Evolutionary conservation across 805 yeast genomes (phyloP).

Genomic region (Saturnispora diversa): DNA sequence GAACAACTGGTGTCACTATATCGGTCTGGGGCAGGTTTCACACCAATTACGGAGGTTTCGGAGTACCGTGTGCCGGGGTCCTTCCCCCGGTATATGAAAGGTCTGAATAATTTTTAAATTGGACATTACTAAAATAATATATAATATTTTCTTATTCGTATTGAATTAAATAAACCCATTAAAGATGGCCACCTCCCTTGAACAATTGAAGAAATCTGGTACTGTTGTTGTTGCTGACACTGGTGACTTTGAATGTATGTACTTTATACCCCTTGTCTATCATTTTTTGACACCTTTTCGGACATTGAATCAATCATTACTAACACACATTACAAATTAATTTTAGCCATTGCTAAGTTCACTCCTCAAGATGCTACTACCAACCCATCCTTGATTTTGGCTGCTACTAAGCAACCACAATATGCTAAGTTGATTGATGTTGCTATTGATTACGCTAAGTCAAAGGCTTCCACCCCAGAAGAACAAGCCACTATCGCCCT

Average conservation of each 20-base stretch:
- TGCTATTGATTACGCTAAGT: conserved; percentile 81
- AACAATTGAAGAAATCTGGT: conserved; percentile 89
- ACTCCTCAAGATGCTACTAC: conserved; percentile 99
- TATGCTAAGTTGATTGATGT: conserved; percentile 84
- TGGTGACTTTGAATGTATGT: conserved; percentile 85
- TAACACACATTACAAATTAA: too few species aligned
- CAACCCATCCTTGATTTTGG: conserved; percentile 94
- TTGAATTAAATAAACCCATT: too few species aligned
- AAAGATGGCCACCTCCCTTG: conserved; percentile 66
- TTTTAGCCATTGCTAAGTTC: conserved; percentile 75
- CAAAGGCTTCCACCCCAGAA: conserved; percentile 47
- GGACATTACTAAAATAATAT: too few species aligned
- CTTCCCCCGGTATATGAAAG: too few species aligned
- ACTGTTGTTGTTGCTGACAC: conserved; percentile 97
- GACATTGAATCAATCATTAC: too few species aligned
- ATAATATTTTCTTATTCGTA: too few species aligned
- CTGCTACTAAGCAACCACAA: conserved; percentile 86
- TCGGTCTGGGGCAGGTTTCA: too few species aligned
- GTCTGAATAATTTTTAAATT: too few species aligned
- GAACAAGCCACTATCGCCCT: conserved; percentile 76
- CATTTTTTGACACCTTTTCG: conserved; percentile 12
- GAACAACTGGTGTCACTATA: too few species aligned
- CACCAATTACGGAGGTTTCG: too few species aligned
- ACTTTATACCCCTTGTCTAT: conserved; percentile 7
- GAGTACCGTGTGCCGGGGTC: too few species aligned